Evolutionary conservation across 306 rosid species (phyloP), one percentile per base, ranked within the genome.

Genomic region (Erythrophleum fordii): DNA sequence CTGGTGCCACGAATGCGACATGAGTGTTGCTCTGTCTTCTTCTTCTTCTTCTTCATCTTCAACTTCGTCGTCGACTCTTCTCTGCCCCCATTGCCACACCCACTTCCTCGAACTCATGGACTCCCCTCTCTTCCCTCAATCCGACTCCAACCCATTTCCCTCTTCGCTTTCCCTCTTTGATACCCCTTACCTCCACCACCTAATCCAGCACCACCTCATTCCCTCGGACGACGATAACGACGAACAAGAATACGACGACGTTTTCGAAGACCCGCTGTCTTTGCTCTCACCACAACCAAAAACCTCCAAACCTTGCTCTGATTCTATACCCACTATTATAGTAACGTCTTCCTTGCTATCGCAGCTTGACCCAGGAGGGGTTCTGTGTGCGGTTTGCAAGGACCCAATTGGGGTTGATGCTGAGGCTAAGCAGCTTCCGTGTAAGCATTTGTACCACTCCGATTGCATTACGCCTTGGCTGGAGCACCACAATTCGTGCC

Each of bases 1-100:
- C 87, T 94, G 98, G 98, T 94, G 98, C 83, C 98, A 94, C 72
- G 94, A 90, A 75, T 94, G 98, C 80, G 98, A 94, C 75, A 90
- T 94, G 97, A 94, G 98, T 66, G 92, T 94, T 8, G 81, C 91
- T 25, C 84, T 94, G 28, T 51, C 75, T 26, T 46, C 70, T 9
- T 39, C 75, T 26, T 46, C 70, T 9, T 39, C 75, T 68, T 41
- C 72, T 67, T 65, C 78, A 4, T 41, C 77, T 0, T 61, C 76
- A 35, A 0, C 69, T 14, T 66, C 75, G 3, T 52, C 79, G 0
- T 71, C 86, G 2, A 69, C 90, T 65, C 81, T 86, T 6, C 80
- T 79, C 25, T 93, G 98, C 70, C 98, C 97, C 0, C 91, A 87
- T 53, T 92, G 95, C 77, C 82, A 84, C 89, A 85, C 95, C 45